These are phyloP conservation scores for Fusarium nygamai DNA, from an alignment of 2,329 filamentous ascomycete species.

Conservation along the genomic window DNA sequence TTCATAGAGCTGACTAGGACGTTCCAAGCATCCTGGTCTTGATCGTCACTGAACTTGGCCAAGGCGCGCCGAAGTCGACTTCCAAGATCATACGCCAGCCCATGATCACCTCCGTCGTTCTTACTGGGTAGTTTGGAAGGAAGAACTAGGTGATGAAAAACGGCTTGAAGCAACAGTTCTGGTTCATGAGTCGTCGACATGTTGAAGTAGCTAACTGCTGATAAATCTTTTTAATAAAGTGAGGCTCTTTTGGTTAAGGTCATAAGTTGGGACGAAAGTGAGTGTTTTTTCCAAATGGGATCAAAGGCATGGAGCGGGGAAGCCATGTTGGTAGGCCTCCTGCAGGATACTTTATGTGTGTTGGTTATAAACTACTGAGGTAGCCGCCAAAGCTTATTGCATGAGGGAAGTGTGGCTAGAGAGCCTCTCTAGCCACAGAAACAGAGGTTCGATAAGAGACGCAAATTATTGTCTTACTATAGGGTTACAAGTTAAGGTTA, in stretches of 20 bases:
- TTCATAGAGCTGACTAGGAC: conserved; percentile 6
- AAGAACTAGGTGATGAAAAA: conserved; percentile 40
- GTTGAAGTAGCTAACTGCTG: background rate
- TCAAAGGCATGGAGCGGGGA: background rate
- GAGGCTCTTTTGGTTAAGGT: fast-evolving
- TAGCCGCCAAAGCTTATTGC: background rate
- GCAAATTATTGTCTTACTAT: no score
- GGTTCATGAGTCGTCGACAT: background rate
- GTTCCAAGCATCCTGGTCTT: background rate
- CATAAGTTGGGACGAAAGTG: background rate
- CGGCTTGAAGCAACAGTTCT: background rate
- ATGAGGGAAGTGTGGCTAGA: background rate
- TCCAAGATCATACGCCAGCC: conserved; percentile 7
- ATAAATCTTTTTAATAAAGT: fast-evolving
- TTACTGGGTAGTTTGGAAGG: conserved; percentile 28
- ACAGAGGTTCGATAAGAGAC: background rate
- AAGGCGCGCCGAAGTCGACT: conserved; percentile 12
- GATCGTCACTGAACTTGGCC: background rate
- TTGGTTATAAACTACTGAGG: background rate
- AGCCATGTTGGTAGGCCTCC: background rate
- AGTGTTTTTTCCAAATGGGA: background rate
- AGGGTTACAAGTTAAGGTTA: no score
- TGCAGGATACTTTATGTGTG: background rate
- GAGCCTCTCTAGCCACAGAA: background rate
- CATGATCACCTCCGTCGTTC: conserved; percentile 5